phyloP scores from a whole-genome alignment of 352 stramenopile genomes.

The Pythium vanterpoolii region DNA sequence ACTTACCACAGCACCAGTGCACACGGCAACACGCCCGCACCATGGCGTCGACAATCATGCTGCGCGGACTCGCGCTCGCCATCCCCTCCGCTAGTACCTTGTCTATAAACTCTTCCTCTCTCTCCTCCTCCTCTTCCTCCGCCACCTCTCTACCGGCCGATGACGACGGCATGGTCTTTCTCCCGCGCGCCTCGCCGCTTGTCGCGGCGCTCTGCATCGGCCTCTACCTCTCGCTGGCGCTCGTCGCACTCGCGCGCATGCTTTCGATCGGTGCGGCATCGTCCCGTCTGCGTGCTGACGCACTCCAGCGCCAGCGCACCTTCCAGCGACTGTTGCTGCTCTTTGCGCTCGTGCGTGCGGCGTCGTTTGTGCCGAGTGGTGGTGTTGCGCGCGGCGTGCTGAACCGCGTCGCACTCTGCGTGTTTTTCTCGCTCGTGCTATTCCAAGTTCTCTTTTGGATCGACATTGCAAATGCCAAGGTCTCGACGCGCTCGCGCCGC shows the following conservation, averaged over 20 bases:
- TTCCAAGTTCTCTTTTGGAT: conserved; percentile 87
- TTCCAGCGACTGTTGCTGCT: conserved; percentile 72
- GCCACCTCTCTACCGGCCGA: background rate
- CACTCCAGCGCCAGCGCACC: conserved; percentile 45
- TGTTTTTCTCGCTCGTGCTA: conserved; percentile 86
- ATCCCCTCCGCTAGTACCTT: background rate
- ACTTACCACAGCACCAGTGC: background rate
- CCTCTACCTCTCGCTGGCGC: conserved; percentile 56
- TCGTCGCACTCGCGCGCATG: conserved; percentile 48
- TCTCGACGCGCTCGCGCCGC: conserved; percentile 62
- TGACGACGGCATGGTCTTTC: conserved; percentile 41
- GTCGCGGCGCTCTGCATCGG: conserved; percentile 54
- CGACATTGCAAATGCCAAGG: conserved; percentile 82
- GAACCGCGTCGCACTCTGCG: conserved; percentile 67
- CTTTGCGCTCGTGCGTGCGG: conserved; percentile 54
- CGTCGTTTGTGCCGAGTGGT: conserved; percentile 44
- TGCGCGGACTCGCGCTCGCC: background rate
- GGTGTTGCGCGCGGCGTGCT: conserved; percentile 44
- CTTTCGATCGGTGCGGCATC: conserved; percentile 29
- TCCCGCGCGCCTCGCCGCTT: conserved; percentile 42
- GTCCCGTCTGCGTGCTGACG: conserved; percentile 26
- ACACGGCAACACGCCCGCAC: background rate
- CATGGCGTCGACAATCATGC: background rate
- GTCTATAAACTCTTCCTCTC: background rate
- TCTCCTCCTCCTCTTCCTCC: background rate